These are phyloP conservation scores for Aristolochia californica DNA, from an alignment of 164 flowering plant genomes.

Conservation along the genomic window DNA sequence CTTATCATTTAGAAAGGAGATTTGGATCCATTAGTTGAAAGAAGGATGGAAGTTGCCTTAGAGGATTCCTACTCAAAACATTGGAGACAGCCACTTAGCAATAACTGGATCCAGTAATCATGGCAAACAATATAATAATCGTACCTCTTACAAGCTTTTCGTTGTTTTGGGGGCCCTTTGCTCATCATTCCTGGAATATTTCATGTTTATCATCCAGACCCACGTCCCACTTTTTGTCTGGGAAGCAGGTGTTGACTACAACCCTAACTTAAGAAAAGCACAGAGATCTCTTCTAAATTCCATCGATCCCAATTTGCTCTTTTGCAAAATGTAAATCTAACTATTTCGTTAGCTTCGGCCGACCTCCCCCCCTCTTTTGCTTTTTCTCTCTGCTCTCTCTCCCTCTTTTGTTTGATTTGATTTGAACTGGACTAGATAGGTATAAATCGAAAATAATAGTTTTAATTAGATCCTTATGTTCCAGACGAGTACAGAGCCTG, in stretches of 20 bases:
- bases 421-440: constrained; percentile 3
- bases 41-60: neutral
- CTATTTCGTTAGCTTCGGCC: neutral
- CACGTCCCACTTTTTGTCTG: constrained; percentile 45
- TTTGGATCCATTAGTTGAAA: neutral
- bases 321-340: neutral
- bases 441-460: constrained; percentile 1
- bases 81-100: neutral
- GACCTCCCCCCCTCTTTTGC: neutral
- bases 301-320: neutral
- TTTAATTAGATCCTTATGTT: constrained; percentile 17
- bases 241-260: constrained; percentile 51
- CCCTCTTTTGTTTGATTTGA: neutral
- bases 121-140: constrained; percentile 1
- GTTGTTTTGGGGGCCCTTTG: constrained; percentile 25
- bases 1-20: no score
- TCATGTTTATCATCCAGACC: constrained; percentile 30
- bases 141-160: constrained; percentile 8
- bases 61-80: constrained; percentile 2
- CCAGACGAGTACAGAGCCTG: constrained; percentile 27
- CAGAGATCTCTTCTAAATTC: constrained; percentile 2
- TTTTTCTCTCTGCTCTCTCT: neutral
- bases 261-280: constrained; percentile 8
- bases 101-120: constrained; percentile 1
- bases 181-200: constrained; percentile 56